Base-by-base conservation (phyloP, 2,329 filamentous ascomycete genomes). In the Knoxdaviesia capensis region DNA sequence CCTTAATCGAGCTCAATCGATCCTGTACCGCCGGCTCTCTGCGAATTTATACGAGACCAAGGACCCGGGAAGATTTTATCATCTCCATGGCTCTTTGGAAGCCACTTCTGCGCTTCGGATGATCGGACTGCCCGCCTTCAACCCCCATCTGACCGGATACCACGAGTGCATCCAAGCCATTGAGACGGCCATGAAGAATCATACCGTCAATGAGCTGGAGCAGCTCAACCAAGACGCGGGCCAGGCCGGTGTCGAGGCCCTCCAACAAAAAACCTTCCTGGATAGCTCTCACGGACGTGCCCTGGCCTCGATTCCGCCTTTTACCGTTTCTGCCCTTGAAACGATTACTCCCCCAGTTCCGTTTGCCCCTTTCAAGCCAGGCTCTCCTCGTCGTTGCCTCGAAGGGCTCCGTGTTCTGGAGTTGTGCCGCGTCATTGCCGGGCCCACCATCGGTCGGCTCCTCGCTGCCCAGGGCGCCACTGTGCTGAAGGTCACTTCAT, bases 381-480 rank as follows among this genome's bases (percentile, higher is more conserved):
- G 20, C 20, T 20, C 20, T 20, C 20, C 20, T 2, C 20, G 20
- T 20, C 20, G 20, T 20, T 20, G 20, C 20, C 50, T 74, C 61
- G 45, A 64, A 52, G 80, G 80, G 0, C 65, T 85, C 54, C 79
- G 77, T 48, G 79, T 86, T 5, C 65, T 86, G 5, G 81, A 87
- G 52, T 60, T 86, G 31, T 81, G 78, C 52, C 74, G 80, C 36
- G 76, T 85, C 51, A 83, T 86, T 47, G 80, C 80, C 4, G 80
- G 79, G 0, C 80, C 80, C n/a, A 72, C 76, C 5, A 75, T 85
- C 48, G 74, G 74, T 3, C 71, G 78, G 31, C 75, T 75, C 2
- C 65, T 86, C 0, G 78, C 76, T n/a, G 80, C 82, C 47, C 78
- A 84, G 52, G 81, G 81, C 2, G 80, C 80, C 6, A 70, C 77